Evolutionary conservation across 2,329 filamentous ascomycete genomes (phyloP).

Genomic region (Phyllosticta citrichinensis): DNA sequence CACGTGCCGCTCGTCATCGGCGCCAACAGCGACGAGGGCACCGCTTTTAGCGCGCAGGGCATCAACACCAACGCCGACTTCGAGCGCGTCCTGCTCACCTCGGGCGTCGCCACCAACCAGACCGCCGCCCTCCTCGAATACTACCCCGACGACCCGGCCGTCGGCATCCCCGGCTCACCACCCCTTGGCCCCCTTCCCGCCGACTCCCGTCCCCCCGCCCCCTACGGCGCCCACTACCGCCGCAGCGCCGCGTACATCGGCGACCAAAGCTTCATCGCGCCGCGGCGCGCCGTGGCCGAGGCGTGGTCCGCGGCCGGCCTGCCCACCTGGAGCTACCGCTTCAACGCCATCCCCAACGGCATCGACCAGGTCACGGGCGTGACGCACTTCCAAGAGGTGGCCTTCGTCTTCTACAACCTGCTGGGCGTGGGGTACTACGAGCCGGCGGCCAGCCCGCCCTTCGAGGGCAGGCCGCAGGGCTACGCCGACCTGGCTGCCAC

Average conservation of each 20-base stretch:
- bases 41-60: constrained; percentile 42
- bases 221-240: constrained; percentile 38
- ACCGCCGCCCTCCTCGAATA: constrained; percentile 19
- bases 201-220: constrained; percentile 11
- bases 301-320: constrained; percentile 39
- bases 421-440: constrained; percentile 33
- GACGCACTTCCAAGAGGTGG: constrained; percentile 45
- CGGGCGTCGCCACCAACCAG: constrained; percentile 19
- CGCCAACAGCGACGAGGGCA: constrained; percentile 57
- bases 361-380: constrained; percentile 34
- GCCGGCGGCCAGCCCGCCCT: constrained; percentile 21
- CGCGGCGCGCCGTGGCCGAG: constrained; percentile 43
- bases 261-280: constrained; percentile 47
- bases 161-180: constrained; percentile 5
- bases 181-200: constrained; percentile 4
- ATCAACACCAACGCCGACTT: constrained; percentile 49
- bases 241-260: constrained; percentile 43
- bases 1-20: constrained; percentile 55
- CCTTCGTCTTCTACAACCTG: constrained; percentile 39
- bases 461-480: constrained; percentile 24
- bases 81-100: constrained; percentile 25
- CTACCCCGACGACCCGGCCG: constrained; percentile 17
- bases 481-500: constrained; percentile 31
- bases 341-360: constrained; percentile 46
- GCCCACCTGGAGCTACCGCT: constrained; percentile 51